Evolutionary conservation across 768 basidiomycete genomes (phyloP).

Genomic region (Boletus bicolor): DNA sequence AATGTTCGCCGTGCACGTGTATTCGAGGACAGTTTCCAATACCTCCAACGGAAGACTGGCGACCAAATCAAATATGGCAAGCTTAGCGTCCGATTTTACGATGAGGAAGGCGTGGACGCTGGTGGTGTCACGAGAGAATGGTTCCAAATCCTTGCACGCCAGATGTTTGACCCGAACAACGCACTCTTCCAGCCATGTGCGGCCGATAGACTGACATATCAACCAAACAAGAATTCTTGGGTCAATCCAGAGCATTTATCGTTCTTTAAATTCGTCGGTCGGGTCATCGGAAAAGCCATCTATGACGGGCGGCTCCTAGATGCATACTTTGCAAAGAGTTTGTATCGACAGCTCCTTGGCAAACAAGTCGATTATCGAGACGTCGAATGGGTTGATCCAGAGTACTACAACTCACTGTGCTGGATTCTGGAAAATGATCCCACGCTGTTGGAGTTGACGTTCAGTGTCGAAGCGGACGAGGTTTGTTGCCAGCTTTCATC

Average conservation of each 20-base stretch:
- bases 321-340: slow-evolving; percentile 94
- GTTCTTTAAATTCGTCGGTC: slow-evolving; percentile 98
- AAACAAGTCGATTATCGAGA: slow-evolving; percentile 95
- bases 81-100: slow-evolving; percentile 91
- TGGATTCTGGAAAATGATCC: slow-evolving; percentile 99
- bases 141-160: slow-evolving; percentile 96
- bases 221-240: slow-evolving; percentile 90
- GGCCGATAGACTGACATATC: slow-evolving; percentile 91
- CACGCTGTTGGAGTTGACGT: slow-evolving; percentile 80
- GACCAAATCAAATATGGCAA: slow-evolving; percentile 99
- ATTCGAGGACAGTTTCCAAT: slow-evolving; percentile 96
- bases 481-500: slow-evolving; percentile 30
- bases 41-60: slow-evolving; percentile 83
- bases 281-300: slow-evolving; percentile 96
- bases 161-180: slow-evolving; percentile 99
- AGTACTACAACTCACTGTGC: slow-evolving; percentile 95
- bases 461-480: slow-evolving; percentile 96
- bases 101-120: slow-evolving; percentile 97
- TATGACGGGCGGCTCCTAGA: slow-evolving; percentile 95
- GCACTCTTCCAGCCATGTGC: slow-evolving; percentile 98
- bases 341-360: slow-evolving; percentile 93
- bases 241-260: slow-evolving; percentile 94
- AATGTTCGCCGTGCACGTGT: slow-evolving; percentile 89
- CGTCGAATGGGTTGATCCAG: slow-evolving; percentile 96
- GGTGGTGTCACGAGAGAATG: slow-evolving; percentile 98